Evolutionary conservation across 1,284 basidiomycete species (phyloP), one percentile per base, ranked within the genome.

Genomic region (Cryptococcus depauperatus): DNA sequence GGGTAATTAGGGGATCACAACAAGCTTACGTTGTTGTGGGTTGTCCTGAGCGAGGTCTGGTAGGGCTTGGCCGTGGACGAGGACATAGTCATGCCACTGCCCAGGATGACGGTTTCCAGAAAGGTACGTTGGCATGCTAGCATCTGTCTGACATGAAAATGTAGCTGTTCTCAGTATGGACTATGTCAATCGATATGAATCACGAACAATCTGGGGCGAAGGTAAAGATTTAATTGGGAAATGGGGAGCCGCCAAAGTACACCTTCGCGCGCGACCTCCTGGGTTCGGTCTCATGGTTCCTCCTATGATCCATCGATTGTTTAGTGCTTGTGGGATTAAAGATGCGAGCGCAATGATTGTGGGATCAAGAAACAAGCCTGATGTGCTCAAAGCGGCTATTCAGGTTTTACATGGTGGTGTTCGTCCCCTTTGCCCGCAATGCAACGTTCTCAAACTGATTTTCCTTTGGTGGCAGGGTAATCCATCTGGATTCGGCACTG

Each of bases 281-380:
- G 92, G 93, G 3, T 96, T 96, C 67, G 93, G 93, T 9, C 74
- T 98, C 41, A 79, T 84, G 55, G 89, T 87, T 60, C 90, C 93
- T 54, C 89, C 88, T 7, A 79, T 84, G 58, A 75, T 97, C 44
- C 91, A 97, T 70, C 71, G 75, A 39, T 77, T 98, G 42, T 78
- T 92, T 61, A 85, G 87, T 58, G 89, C 91, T 0, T 90, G 87
- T 2, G 93, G 93, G 10, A 88, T 97, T 73, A 85, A 88, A 66
- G 93, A 98, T 69, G 79, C 87, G 37, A 88, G 84, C 56, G 93
- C 88, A 23, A 92, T 92, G 70, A 86, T 97, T 33, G 85, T 88
- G 79, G 35, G 35, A 13, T 37, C 35, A 16, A 37, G 22, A 7
- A 95, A 93, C 70, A 79, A 79, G 33, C 74, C 85, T 58, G 82